phyloP scores from a whole-genome alignment of 2,329 filamentous ascomycete genomes.

The Ampelomyces quisqualis region DNA sequence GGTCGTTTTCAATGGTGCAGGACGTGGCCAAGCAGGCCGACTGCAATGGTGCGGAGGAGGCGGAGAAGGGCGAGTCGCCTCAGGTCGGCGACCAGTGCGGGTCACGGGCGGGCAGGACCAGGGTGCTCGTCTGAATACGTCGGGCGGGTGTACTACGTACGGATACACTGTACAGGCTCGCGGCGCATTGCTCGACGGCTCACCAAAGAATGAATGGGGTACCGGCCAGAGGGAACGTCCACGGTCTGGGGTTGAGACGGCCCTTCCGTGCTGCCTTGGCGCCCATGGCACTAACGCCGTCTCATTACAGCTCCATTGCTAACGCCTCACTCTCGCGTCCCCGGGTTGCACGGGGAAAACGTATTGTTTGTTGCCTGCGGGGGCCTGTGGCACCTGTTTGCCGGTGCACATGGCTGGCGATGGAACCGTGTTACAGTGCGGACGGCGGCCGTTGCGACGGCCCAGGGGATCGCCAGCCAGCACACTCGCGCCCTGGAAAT shows the following conservation, averaged over 20 bases:
- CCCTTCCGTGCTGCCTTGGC: constrained; percentile 18
- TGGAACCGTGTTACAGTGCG: no score
- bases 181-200: constrained; percentile 22
- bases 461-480: not conserved
- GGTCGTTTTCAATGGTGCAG: constrained; percentile 4
- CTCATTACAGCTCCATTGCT: constrained; percentile 11
- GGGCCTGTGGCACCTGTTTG: constrained; percentile 1
- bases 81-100: constrained; percentile 12
- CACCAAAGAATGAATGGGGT: constrained; percentile 17
- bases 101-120: constrained; percentile 27
- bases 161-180: constrained; percentile 27
- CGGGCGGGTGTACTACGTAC: constrained; percentile 18
- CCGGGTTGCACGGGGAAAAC: constrained; percentile 1
- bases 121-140: constrained; percentile 11
- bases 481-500: not conserved
- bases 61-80: constrained; percentile 4
- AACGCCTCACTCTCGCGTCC: constrained; percentile 11
- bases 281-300: constrained; percentile 16
- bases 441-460: not conserved
- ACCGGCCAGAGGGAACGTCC: constrained; percentile 22
- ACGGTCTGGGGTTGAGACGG: constrained; percentile 16
- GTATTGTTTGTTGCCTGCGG: constrained; percentile 2
- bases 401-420: constrained; percentile 6
- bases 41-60: constrained; percentile 6
- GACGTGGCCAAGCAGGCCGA: not conserved